These are phyloP conservation scores for Lodderomyces jiufengensis DNA, from an alignment of 1,139 yeast genomes.

Conservation along the genomic window DNA sequence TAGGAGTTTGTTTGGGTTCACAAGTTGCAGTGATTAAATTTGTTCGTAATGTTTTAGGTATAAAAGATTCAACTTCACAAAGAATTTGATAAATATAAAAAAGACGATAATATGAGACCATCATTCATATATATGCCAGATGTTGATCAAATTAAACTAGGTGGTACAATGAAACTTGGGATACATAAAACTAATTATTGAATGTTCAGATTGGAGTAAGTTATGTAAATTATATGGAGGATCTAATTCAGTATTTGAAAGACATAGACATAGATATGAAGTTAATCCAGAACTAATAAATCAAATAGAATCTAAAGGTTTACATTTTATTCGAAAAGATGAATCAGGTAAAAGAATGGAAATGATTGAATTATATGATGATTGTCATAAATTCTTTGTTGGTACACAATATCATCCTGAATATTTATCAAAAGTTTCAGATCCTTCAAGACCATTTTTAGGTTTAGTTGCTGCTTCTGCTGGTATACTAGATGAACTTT, in stretches of 20 bases:
- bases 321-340: constrained; percentile 90
- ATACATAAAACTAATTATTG: constrained; percentile 82
- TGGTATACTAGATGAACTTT: constrained; percentile 67
- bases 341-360: constrained; percentile 92
- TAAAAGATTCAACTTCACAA: constrained; percentile 70
- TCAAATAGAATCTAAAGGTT: constrained; percentile 70
- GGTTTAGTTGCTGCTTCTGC: constrained; percentile 94
- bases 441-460: constrained; percentile 93
- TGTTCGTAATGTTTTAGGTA: constrained; percentile 76
- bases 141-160: constrained; percentile 90
- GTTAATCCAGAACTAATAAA: constrained; percentile 81
- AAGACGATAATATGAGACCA: constrained; percentile 46
- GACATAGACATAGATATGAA: constrained; percentile 99
- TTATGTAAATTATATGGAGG: constrained; percentile 82
- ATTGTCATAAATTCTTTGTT: constrained; percentile 77
- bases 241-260: constrained; percentile 68
- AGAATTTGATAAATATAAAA: constrained; percentile 72
- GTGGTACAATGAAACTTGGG: constrained; percentile 99
- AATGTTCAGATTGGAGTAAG: constrained; percentile 63
- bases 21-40: constrained; percentile 96
- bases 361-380: constrained; percentile 63
- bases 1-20: constrained; percentile 97
- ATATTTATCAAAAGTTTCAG: constrained; percentile 91
- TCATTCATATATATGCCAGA: constrained; percentile 98
- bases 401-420: constrained; percentile 99